Conservation (phyloP, 2,329 filamentous ascomycete genomes). For the Trichophyton schoenleinii region DNA sequence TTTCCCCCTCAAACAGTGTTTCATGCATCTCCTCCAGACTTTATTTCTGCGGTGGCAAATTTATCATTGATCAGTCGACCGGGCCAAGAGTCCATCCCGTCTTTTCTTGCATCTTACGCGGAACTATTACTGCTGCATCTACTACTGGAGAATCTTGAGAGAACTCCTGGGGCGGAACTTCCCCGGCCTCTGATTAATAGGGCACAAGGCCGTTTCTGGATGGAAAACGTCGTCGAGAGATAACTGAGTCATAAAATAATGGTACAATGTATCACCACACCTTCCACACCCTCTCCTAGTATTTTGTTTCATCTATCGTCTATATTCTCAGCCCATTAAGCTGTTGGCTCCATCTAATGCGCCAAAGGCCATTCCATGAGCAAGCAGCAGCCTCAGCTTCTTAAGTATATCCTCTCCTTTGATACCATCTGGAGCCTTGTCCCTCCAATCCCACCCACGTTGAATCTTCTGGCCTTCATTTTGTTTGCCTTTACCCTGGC, state of each 20-base stretch:
- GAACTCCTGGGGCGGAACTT: background rate
- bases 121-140: background rate
- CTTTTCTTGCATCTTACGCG: background rate
- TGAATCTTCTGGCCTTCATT: constrained; percentile 28
- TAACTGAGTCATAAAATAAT: background rate
- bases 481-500: constrained; percentile 6
- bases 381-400: constrained; percentile 59
- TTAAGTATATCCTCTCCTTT: constrained; percentile 59
- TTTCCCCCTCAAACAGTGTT: background rate
- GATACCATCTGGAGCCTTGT: constrained; percentile 43
- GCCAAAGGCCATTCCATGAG: constrained; percentile 50
- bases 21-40: background rate
- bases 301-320: background rate
- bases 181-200: background rate
- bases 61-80: background rate
- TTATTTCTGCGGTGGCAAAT: background rate
- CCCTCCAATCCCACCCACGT: constrained; percentile 63
- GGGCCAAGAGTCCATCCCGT: background rate
- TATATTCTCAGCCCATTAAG: background rate
- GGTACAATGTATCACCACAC: background rate
- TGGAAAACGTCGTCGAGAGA: background rate
- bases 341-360: constrained; percentile 18
- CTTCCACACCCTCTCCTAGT: background rate
- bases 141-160: background rate
- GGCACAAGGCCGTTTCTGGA: background rate